Conservation (phyloP, 176 grass and related monocot genomes). For the Oryza meyeriana region DNA sequence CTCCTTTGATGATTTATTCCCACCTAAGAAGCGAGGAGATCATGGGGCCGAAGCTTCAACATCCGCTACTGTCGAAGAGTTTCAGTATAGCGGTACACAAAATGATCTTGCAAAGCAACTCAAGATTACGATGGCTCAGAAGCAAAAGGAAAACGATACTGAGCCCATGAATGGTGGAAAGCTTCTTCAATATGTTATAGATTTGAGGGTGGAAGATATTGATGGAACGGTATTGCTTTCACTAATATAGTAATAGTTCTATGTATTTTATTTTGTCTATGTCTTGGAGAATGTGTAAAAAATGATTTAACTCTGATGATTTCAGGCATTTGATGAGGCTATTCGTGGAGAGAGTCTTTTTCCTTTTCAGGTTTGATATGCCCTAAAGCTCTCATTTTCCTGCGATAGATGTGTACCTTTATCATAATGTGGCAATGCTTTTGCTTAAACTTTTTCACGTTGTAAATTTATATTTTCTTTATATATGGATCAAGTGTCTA, state of each 20-base stretch:
- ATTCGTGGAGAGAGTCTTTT: conserved; percentile 67
- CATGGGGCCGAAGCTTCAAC: conserved; percentile 75
- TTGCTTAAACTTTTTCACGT: neutral
- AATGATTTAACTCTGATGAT: conserved; percentile 11
- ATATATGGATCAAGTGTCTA: conserved; percentile 9
- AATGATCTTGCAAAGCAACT: conserved; percentile 67
- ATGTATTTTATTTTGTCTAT: conserved; percentile 19
- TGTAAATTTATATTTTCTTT: neutral
- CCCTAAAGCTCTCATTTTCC: conserved; percentile 15
- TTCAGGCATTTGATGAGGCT: conserved; percentile 68
- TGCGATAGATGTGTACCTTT: conserved; percentile 15
- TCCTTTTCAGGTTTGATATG: conserved; percentile 70
- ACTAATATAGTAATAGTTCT: neutral
- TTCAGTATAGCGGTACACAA: conserved; percentile 41
- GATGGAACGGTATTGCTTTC: conserved; percentile 59
- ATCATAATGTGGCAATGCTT: neutral
- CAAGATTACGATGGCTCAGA: conserved; percentile 64
- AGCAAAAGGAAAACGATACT: conserved; percentile 65
- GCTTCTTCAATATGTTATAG: conserved; percentile 63
- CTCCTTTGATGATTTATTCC: conserved; percentile 92
- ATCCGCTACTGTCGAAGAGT: conserved; percentile 46
- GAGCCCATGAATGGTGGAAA: conserved; percentile 62
- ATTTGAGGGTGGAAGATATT: conserved; percentile 61
- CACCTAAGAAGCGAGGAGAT: conserved; percentile 55
- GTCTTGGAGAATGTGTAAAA: neutral